Base-by-base conservation (phyloP, 2,329 filamentous ascomycete species). In the Pseudogymnoascus sp. region DNA sequence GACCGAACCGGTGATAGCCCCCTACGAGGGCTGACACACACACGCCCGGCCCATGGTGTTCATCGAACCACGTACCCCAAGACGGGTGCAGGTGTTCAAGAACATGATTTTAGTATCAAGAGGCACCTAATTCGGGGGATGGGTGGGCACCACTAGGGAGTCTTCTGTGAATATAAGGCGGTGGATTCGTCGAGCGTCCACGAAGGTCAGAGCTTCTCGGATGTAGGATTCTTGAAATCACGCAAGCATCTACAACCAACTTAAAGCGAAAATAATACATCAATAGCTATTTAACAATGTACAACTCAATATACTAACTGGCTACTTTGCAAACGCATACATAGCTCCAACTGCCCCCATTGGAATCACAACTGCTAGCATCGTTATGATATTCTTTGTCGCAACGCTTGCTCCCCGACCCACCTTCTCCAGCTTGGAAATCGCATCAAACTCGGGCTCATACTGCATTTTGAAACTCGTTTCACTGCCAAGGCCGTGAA, bases 391-490 rank as follows among this genome's bases (percentile, higher is more conserved):
- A 43, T 43, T 43, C 40, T 43, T 43, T 21, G 40, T 43, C 40
- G 31, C 31, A 5, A 55, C 49, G 28, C 49, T 55, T 5, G 49
- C 49, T 18, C 49, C 49, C 28, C 49, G 33, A 5, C 28, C 28
- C 9, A 55, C 28, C 12, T 55, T 55, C 28, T 55, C 72, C 61
- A 70, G 68, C 55, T 71, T 70, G 2, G 73, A 79, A 12, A 75
- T 77, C 7, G 68, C 69, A 18, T 75, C 71, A 59, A 81, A 80
- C 66, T 82, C 76, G 0, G 88, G 88, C 8, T 88, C 77, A 69
- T 88, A 89, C 70, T 91, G 88, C 74, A 92, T 88, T 18, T 88
- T 83, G 69, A 91, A 92, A 7, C 76, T 78, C 1, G 82, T 84
- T 68, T 86, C 81, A 55, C 81, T 77, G 0, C 87, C 84, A 6